Base-by-base conservation (phyloP, 768 basidiomycete species). In the Coprinopsis strossmayeri region DNA sequence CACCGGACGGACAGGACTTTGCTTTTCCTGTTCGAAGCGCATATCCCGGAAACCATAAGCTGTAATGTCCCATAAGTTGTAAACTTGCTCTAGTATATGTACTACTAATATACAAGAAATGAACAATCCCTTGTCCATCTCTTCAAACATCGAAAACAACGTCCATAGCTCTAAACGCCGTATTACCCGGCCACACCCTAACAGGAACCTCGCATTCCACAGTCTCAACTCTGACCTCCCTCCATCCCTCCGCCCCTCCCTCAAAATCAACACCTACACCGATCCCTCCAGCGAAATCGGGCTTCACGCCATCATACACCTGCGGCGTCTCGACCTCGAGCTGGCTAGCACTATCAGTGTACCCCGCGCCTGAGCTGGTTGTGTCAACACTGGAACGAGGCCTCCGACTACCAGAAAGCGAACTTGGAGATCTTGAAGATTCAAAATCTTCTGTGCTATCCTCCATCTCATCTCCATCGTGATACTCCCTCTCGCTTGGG, bases 151-250 rank as follows among this genome's bases (percentile, higher is more conserved):
- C 82, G 61, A 90, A 89, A 24, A 87, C 80, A 5, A 90, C 82
- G 53, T 88, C 83, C 59, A 77, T 70, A 2, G 89, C 79, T 64
- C 79, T 84, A 66, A 89, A 92, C 37, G 83, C 86, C 3, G 90
- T 94, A 66, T 91, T 92, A 37, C 90, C 90, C 10, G 92, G 84
- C 77, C 86, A 93, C 1, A 96, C 86, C 55, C 65, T 79, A 49
- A 98, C 79, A 17, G 91, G 90, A 35, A 98, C 87, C 63, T 93
- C 89, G 58, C 93, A 96, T 64, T 96, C 95, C 15, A 98, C 91
- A 51, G 84, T 88, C 74, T 97, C 93, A 21, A 85, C 74, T 59
- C 64, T 70, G 10, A 87, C 76, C 50, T 83, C 81, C 46, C 58
- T 59, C 89, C 87, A 91, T 1, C 71, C 82, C 3, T 70, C 73